A percentile compares a stretch with the other conserved stretches of the same genome.
These are phyloP conservation scores for Naganishia vaughanmartiniae DNA, from an alignment of 768 basidiomycete genomes.

Conservation along the genomic window DNA sequence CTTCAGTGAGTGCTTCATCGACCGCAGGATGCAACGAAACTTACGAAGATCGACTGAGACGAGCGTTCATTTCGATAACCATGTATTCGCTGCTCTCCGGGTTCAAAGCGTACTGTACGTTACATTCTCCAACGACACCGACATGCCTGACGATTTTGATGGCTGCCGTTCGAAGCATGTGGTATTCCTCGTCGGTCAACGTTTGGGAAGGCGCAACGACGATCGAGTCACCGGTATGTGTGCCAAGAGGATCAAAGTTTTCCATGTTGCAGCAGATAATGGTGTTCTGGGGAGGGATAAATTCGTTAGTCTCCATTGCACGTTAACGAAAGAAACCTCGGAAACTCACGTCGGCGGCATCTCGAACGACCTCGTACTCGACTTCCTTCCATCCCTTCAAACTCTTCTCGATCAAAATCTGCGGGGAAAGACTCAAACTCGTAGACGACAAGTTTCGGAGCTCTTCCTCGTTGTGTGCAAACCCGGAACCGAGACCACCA, in stretches of 20 bases:
- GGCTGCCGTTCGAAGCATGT: slow-evolving; percentile 96
- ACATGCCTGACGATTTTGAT: slow-evolving; percentile 81
- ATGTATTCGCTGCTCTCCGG: slow-evolving; percentile 90
- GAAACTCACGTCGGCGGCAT: slow-evolving; percentile 82
- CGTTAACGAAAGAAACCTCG: no score
- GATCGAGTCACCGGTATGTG: slow-evolving; percentile 98
- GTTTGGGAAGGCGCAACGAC: slow-evolving; percentile 99
- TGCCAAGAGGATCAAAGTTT: slow-evolving; percentile 98
- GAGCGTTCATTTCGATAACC: slow-evolving; percentile 96
- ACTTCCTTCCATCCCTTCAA: slow-evolving; percentile 99
- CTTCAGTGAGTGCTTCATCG: no score
- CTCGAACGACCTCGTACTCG: slow-evolving; percentile 98
- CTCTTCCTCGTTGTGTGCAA: slow-evolving; percentile 91
- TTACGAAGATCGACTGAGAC: slow-evolving; percentile 71
- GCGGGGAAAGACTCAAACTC: slow-evolving; percentile 82
- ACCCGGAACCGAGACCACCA: slow-evolving; percentile 96
- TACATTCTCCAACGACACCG: slow-evolving; percentile 53
- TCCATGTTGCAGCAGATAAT: slow-evolving; percentile 87
- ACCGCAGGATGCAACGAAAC: slow-evolving; percentile 31
- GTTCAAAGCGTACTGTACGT: slow-evolving; percentile 86
- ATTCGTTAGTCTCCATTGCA: slow-evolving; percentile 1
- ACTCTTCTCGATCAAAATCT: slow-evolving; percentile 92
- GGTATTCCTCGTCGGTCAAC: slow-evolving; percentile 94
- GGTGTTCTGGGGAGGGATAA: slow-evolving; percentile 65
- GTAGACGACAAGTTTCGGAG: slow-evolving; percentile 90